Evolutionary conservation across 495 filamentous ascomycete genomes (phyloP), one percentile per base, ranked within the genome.

Genomic region (Hapsidospora chrysogenum): DNA sequence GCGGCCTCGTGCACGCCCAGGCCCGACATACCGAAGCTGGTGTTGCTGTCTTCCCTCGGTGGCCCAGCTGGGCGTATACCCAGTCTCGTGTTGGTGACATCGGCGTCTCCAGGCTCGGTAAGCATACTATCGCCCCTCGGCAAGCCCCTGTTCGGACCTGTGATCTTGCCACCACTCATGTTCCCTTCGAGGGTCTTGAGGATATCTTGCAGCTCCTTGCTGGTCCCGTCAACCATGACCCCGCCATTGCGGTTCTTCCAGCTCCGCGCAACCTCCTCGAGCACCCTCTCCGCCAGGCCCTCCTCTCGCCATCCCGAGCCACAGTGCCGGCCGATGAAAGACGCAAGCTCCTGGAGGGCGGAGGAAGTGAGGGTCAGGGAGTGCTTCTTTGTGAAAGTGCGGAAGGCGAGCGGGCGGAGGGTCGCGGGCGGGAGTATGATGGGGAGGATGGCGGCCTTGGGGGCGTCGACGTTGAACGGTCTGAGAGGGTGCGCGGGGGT

Each of bases 381-480:
- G 55, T 97, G 84, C 47, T 97, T 97, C 58, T 94, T 92, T 5
- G 89, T 97, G 44, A 97, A 92, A 0, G 83, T 87, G 26, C 89
- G 78, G 52, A 97, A 96, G 27, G 89, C 89, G 22, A 95, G 64
- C 4, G 89, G 92, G 43, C 89, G 72, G 22, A 97, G 64, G 0
- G 82, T 87, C 16, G 80, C 72, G 3, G 85, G 79, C 13, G 85
- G 85, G 20, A 97, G 78, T 22, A 87, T 54, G 36, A 97, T 85
- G 9, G 89, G 83, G 4, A 96, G 63, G 33, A 94, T 76, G 14
- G 81, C 82, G 0, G 80, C 70, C 44, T 80, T 80, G 52, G 65
- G 61, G 17, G 57, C 47, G 16, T 55, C 51, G 41, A 64, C 45
- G 37, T 61, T 56, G 53, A 68, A 64, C n/a, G 68, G 66, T 39